Conservation (phyloP, 768 basidiomycete species). For the Russula earlei region DNA sequence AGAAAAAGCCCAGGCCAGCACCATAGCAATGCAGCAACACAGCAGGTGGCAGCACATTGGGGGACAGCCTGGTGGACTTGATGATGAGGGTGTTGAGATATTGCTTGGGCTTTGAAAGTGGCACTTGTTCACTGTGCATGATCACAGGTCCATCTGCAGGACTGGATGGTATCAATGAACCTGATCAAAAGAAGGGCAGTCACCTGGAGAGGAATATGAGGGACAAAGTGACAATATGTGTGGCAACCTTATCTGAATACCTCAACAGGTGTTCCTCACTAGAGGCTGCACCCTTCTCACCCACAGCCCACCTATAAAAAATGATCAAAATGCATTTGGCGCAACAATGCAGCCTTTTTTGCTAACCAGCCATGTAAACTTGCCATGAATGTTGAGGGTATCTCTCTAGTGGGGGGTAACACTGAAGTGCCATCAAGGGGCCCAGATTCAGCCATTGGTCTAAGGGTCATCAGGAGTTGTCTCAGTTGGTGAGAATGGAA, state of each 20-base stretch:
- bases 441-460: constrained; percentile 1
- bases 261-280: constrained; percentile 69
- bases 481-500: constrained; percentile 3
- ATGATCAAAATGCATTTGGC: not conserved
- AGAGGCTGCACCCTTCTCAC: constrained; percentile 63
- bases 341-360: not conserved
- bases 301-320: constrained; percentile 53
- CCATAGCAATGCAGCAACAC: constrained; percentile 89
- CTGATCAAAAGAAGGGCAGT: constrained; percentile 47
- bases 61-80: constrained; percentile 41
- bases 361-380: constrained; percentile 65
- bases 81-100: constrained; percentile 75
- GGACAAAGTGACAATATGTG: not conserved
- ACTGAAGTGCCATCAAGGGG: constrained; percentile 15
- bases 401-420: constrained; percentile 51
- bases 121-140: constrained; percentile 50
- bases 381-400: constrained; percentile 59
- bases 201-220: constrained; percentile 8
- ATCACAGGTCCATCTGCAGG: constrained; percentile 37
- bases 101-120: constrained; percentile 49
- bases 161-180: constrained; percentile 25
- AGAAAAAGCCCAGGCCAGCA: constrained; percentile 87
- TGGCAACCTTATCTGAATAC: constrained; percentile 26
- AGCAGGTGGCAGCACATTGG: constrained; percentile 56
- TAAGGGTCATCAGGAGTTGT: not conserved